Percentiles rank a stretch among this genome's conserved stretches.
Conservation (phyloP, 805 yeast genomes). For the Metschnikowia lunata region DNA sequence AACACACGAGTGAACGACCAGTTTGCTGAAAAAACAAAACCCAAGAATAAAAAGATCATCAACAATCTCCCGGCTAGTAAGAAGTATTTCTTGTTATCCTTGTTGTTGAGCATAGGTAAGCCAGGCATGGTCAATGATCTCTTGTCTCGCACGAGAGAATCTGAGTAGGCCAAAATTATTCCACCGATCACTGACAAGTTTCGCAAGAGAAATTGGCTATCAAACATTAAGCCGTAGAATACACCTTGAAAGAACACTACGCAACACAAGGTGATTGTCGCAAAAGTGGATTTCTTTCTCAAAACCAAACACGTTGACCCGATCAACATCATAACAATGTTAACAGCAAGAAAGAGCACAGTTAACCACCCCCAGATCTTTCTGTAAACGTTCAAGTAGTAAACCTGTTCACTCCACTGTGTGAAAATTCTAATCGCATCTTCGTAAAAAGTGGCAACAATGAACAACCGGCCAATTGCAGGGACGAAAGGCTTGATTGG, state of each 20-base stretch:
- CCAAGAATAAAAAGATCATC: slow-evolving; percentile 77
- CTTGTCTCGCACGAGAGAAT: slow-evolving; percentile 74
- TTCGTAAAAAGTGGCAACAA: slow-evolving; percentile 91
- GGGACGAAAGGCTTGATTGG: slow-evolving; percentile 75
- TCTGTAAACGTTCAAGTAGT: slow-evolving; percentile 74
- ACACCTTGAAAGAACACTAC: slow-evolving; percentile 82
- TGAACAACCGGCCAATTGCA: slow-evolving; percentile 79
- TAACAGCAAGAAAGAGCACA: slow-evolving; percentile 58
- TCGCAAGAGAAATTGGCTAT: slow-evolving; percentile 76
- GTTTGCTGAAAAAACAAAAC: slow-evolving; percentile 71
- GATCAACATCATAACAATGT: slow-evolving; percentile 63
- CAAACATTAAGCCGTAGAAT: slow-evolving; percentile 81
- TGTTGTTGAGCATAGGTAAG: slow-evolving; percentile 63
- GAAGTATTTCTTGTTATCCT: slow-evolving; percentile 75
- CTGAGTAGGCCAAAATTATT: slow-evolving; percentile 78
- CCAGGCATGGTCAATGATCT: slow-evolving; percentile 68
- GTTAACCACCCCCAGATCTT: slow-evolving; percentile 76
- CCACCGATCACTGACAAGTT: slow-evolving; percentile 92
- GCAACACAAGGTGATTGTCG: slow-evolving; percentile 62
- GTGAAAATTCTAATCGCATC: slow-evolving; percentile 78
- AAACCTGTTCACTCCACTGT: slow-evolving; percentile 91
- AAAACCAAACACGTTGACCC: slow-evolving; percentile 71
- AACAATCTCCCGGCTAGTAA: slow-evolving; percentile 84
- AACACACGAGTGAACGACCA: slow-evolving; percentile 66
- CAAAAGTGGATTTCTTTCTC: slow-evolving; percentile 62